A percentile compares a stretch with the other conserved stretches of the same genome.
Conservation (phyloP, 2,329 filamentous ascomycete species). For the Salinomyces thailandicus region DNA sequence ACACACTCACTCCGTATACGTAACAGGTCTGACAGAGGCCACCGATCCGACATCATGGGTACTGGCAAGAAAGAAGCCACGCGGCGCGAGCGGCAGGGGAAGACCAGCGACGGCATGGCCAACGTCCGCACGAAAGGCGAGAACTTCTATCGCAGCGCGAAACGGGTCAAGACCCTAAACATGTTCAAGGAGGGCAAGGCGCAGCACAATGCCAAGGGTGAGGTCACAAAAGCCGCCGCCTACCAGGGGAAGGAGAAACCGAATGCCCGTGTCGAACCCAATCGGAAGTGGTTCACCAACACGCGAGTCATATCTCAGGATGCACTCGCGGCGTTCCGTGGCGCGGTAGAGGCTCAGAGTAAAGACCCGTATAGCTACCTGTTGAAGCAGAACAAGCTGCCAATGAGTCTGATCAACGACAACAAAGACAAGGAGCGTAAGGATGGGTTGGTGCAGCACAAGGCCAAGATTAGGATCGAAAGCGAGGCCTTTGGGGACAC, state of each 20-base stretch:
- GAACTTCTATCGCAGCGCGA: conserved; percentile 87
- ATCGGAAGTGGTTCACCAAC: conserved; percentile 96
- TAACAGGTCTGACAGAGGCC: not conserved
- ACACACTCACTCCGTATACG: not conserved
- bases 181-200: conserved; percentile 83
- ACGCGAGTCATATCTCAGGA: conserved; percentile 85
- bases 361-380: conserved; percentile 87
- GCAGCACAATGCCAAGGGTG: conserved; percentile 68
- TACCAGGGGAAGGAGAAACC: conserved; percentile 78
- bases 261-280: conserved; percentile 80
- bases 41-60: conserved; percentile 57
- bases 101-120: conserved; percentile 72
- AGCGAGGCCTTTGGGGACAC: conserved; percentile 75
- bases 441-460: conserved; percentile 83
- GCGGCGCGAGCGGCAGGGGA: conserved; percentile 75
- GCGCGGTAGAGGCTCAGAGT: conserved; percentile 82
- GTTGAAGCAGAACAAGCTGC: conserved; percentile 94
- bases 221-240: conserved; percentile 72
- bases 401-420: conserved; percentile 87
- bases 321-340: conserved; percentile 73
- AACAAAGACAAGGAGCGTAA: conserved; percentile 48
- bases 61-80: conserved; percentile 82
- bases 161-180: conserved; percentile 80
- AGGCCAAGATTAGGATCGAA: conserved; percentile 88
- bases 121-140: conserved; percentile 94